Base-by-base conservation (phyloP, 2,329 filamentous ascomycete species). In the Penicillium sp. region DNA sequence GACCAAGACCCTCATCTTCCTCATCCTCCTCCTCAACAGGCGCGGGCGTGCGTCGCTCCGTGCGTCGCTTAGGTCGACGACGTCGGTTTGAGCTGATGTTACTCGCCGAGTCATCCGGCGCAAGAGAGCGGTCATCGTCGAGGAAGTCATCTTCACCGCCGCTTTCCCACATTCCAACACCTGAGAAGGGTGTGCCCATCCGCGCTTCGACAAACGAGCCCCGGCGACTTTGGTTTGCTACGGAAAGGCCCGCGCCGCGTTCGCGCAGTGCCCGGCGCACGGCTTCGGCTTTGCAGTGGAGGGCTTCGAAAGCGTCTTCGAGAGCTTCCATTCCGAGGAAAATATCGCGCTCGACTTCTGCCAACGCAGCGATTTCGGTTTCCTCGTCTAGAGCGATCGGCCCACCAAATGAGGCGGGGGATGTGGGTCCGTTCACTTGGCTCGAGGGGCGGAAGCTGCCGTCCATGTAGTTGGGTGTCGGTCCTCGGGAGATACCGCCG, bases 351-450 rank as follows among this genome's bases (percentile, higher is more conserved):
- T 97, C 93, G 37, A 97, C 87, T 74, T 97, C 93, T 8, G 91
- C 91, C 6, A 97, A 82, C 1, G 90, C 89, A 0, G 89, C 89
- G 66, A 97, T 92, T 72, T 97, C 93, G 51, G 90, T 90, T 68
- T 97, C 93, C 73, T 97, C 93, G 69, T 97, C 93, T 56, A 96
- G 84, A 4, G 91, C 92, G 4, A 97, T 92, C 2, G 87, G 88
- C 0, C 86, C 88, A n/a, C 86, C 77, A 55, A 84, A 84, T 0
- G 84, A 82, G 1, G 83, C 81, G 0, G 84, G 85, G 2, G 83
- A 87, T 61, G 71, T 73, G 58, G 62, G 73, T 62, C 73, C 72
- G 35, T 67, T 69, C 8, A 73, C 71, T 45, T 76, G 74, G 48
- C 75, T 77, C 16, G 66, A 66, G 12, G 77, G 71, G 60, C 75